phyloP scores from a whole-genome alignment of 2,329 filamentous ascomycete genomes.

The Mycosphaerella arachidis region DNA sequence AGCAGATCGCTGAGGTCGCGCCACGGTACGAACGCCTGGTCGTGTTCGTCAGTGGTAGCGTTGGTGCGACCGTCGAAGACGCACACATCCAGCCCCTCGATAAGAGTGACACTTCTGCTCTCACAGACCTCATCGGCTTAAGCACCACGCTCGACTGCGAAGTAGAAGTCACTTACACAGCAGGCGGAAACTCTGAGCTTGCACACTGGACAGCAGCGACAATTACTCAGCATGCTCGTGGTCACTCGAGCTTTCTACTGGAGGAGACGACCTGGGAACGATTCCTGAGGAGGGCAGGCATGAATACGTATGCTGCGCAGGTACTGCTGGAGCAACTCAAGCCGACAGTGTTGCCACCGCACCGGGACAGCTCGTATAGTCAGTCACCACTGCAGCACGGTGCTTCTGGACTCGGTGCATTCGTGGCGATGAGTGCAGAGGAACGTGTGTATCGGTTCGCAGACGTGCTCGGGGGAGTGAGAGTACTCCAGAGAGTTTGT shows the following conservation, averaged over 20 bases:
- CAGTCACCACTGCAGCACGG: neutral
- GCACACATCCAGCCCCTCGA: constrained; percentile 21
- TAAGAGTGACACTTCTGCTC: constrained; percentile 29
- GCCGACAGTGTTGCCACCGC: constrained; percentile 12
- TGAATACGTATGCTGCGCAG: constrained; percentile 71
- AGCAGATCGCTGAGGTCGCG: constrained; percentile 52
- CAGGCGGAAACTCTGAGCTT: constrained; percentile 40
- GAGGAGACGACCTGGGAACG: constrained; percentile 65
- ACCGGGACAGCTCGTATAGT: neutral
- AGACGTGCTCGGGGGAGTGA: constrained; percentile 36
- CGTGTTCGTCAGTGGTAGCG: constrained; percentile 37
- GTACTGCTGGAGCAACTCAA: constrained; percentile 52
- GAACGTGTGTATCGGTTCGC: constrained; percentile 51
- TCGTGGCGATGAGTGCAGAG: constrained; percentile 53
- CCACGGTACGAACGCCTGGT: constrained; percentile 62
- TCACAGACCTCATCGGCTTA: constrained; percentile 41
- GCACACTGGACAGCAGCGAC: constrained; percentile 39
- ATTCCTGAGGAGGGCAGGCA: constrained; percentile 60
- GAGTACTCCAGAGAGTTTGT: constrained; percentile 51
- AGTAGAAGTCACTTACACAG: constrained; percentile 36
- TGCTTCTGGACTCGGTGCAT: constrained; percentile 46
- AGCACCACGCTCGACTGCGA: constrained; percentile 38
- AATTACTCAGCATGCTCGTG: constrained; percentile 38
- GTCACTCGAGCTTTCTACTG: constrained; percentile 18
- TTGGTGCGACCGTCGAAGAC: neutral